These are phyloP conservation scores for Melampsora americana DNA, from an alignment of 1,284 basidiomycete species.

Conservation along the genomic window DNA sequence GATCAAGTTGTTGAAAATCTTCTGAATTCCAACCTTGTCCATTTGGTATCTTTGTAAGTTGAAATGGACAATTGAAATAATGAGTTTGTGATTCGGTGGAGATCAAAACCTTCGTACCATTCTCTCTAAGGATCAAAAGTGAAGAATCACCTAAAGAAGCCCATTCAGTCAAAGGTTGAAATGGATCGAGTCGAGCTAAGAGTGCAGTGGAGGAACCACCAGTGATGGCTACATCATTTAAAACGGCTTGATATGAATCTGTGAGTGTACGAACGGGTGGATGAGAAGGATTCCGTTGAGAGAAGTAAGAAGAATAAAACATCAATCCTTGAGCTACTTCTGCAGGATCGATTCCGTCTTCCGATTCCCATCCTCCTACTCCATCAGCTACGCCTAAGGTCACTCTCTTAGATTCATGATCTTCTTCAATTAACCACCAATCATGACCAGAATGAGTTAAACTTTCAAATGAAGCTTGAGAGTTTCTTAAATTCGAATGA, in stretches of 20 bases:
- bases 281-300: neutral
- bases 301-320: slow-evolving; percentile 12
- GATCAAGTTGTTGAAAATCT: slow-evolving; percentile 10
- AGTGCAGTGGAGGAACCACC: slow-evolving; percentile 38
- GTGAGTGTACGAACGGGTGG: neutral
- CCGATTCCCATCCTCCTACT: slow-evolving; percentile 34
- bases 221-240: slow-evolving; percentile 14
- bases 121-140: slow-evolving; percentile 8
- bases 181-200: slow-evolving; percentile 25
- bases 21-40: neutral
- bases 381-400: slow-evolving; percentile 38
- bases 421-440: slow-evolving; percentile 37
- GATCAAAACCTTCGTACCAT: neutral
- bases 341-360: slow-evolving; percentile 28
- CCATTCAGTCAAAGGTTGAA: neutral
- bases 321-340: slow-evolving; percentile 38
- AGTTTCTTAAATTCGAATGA: neutral
- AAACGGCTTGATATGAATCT: slow-evolving; percentile 15
- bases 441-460: slow-evolving; percentile 34
- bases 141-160: slow-evolving; percentile 34
- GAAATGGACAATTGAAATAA: slow-evolving; percentile 43
- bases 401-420: neutral
- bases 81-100: slow-evolving; percentile 26
- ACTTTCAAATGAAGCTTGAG: neutral
- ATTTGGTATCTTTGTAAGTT: slow-evolving; percentile 37